These are phyloP conservation scores for Xylaria sp. DNA, from an alignment of 2,329 filamentous ascomycete species.

Conservation along the genomic window DNA sequence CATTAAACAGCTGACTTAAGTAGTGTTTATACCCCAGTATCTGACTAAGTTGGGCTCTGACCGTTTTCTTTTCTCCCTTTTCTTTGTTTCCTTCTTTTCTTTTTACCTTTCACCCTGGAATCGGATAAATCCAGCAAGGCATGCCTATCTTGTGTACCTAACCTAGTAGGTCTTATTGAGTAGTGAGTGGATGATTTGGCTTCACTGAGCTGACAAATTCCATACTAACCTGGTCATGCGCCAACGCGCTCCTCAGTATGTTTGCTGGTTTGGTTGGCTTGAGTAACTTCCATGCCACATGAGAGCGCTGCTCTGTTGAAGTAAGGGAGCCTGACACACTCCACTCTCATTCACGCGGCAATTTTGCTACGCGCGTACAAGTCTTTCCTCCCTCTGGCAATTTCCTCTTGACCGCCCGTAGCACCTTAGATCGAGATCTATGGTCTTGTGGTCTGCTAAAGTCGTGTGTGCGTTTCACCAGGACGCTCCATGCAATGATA, in stretches of 20 bases:
- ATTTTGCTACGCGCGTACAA: too few species aligned
- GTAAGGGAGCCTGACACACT: too few species aligned
- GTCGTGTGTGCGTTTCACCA: not conserved
- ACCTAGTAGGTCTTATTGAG: not conserved
- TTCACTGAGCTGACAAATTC: not conserved
- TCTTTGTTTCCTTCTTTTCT: not conserved
- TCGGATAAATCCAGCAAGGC: too few species aligned
- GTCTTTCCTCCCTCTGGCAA: too few species aligned
- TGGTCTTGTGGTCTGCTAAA: not conserved
- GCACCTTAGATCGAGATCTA: not conserved
- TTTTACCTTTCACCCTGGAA: not conserved
- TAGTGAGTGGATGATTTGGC: not conserved
- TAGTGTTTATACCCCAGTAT: not conserved
- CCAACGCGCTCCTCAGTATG: not conserved
- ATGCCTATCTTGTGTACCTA: not conserved
- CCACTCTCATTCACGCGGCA: too few species aligned
- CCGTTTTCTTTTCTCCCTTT: not conserved
- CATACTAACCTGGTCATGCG: not conserved
- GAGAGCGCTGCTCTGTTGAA: not conserved
- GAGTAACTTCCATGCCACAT: not conserved
- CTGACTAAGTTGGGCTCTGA: not conserved
- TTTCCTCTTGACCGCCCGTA: not conserved
- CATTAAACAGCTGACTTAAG: not conserved
- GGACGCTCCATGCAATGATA: not conserved
- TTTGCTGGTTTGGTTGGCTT: not conserved